Base-by-base conservation (phyloP, 495 filamentous ascomycete species). In the Recurvomyces mirabilis region DNA sequence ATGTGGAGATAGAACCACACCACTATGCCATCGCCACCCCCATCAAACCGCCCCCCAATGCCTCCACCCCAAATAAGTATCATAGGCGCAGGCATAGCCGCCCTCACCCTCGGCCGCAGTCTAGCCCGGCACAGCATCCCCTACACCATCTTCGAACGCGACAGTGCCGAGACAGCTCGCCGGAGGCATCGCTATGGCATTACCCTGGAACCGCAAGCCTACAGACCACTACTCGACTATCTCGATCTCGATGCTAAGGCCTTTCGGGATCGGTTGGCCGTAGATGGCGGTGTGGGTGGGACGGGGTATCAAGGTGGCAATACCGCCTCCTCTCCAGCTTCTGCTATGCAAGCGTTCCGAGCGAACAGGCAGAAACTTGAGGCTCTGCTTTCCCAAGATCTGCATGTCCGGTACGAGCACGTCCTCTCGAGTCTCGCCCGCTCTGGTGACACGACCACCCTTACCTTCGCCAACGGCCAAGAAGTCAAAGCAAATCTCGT, bases 81-180 rank as follows among this genome's bases (percentile, higher is more conserved):
- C 29, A 43, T 66, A 10, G 63, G 61, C 17, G 57, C 61, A 19
- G 63, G 64, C n/a, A 38, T 65, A 12, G 49, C 47, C 5, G 65
- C 61, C 0, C 42, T 67, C 12, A 54, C 49, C 4, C 42, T 67
- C 5, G 61, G 49, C 1, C 57, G 52, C 5, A 55, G 61, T 43
- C 55, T 68, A 3, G 56, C 50, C 12, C 41, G 53, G 9, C 51
- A 51, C 28, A 63, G 56, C 18, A 61, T 68, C n/a, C 36, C 52
- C 0, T 28, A 21, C 38, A 19, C 28, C 22, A 40, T 51, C 12
- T 63, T 58, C 21, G 66, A 68, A 9, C 46, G 47, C 17, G 47
- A 46, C 25, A 26, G 31, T 13, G 17, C 34, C 20, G 1, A 10
- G 37, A 1, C 49, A 45, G 5, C n/a, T 49, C 1, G 39, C 10